Evolutionary conservation across 768 basidiomycete species (phyloP).

Genomic region (Tulasnella sp.): DNA sequence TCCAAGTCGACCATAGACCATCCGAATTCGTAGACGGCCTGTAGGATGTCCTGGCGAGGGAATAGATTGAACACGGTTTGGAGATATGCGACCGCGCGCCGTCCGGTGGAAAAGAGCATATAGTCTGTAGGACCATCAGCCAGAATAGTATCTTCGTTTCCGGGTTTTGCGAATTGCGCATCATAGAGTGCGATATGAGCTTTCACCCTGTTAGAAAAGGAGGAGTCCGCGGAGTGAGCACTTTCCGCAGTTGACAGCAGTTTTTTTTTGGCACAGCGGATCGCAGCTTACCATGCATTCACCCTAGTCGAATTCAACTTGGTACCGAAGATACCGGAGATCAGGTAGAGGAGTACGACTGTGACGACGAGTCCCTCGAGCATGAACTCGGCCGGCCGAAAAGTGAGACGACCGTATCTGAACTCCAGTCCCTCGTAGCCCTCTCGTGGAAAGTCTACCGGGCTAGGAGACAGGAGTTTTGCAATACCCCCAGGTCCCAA

Average conservation of each 20-base stretch:
- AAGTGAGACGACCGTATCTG: conserved; percentile 65
- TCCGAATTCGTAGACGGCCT: conserved; percentile 51
- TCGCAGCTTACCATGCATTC: conserved; percentile 50
- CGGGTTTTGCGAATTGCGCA: conserved; percentile 69
- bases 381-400: conserved; percentile 77
- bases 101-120: conserved; percentile 80
- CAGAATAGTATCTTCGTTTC: conserved; percentile 43
- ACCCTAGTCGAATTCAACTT: conserved; percentile 51
- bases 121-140: conserved; percentile 70
- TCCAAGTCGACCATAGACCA: conserved; percentile 68
- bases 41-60: conserved; percentile 78
- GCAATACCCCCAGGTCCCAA: not conserved
- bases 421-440: conserved; percentile 67
- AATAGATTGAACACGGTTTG: conserved; percentile 71
- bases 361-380: conserved; percentile 51
- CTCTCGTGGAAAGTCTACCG: conserved; percentile 44
- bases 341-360: conserved; percentile 47
- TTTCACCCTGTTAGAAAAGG: conserved; percentile 42
- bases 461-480: conserved; percentile 46
- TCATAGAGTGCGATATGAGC: conserved; percentile 52
- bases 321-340: conserved; percentile 53
- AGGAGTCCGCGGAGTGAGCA: not conserved
- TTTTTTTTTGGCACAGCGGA: not conserved
- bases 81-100: conserved; percentile 65
- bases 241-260: not conserved